Evolutionary conservation across 2,329 filamentous ascomycete species (phyloP), one percentile per base, ranked within the genome.

Genomic region (Fusarium redolens): DNA sequence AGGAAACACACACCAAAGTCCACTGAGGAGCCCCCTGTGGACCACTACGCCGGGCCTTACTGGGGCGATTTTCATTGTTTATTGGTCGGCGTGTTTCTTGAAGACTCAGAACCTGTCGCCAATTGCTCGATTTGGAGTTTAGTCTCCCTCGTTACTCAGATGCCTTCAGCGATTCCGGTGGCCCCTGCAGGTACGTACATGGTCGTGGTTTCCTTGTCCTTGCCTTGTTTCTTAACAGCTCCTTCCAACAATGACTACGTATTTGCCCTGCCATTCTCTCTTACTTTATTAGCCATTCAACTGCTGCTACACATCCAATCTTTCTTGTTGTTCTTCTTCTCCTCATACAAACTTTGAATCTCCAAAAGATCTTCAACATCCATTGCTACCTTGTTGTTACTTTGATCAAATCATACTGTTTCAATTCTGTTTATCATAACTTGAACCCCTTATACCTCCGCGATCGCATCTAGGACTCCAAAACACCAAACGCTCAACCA

Each of bases 81-180:
- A 73, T 71, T 73, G 69, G 70, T 47, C 55, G 61, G 56, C 25
- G n/a, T 62, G n/a, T 18, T 38, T 54, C 56, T 48, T 51, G 38
- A 64, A 65, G 65, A 69, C 62, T 75, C 65, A 65, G 56, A 76
- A 28, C 30, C 41, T 50, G 55, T 76, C 65, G 47, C 38, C 67
- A 67, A 64, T 68, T 63, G 30, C 61, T 66, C 63, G 68, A 71
- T 73, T 71, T 68, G 57, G 67, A 71, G 56, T 61, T 66, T 71
- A 72, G 62, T 70, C 69, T 72, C 73, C 71, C 73, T 73, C 63
- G 61, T 58, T 69, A 45, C 71, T 65, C 75, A 75, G 74, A 78
- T 78, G 77, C 77, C 77, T 78, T 78, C 77, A 75, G 77, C 74
- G 72, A 74, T 78, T 70, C 73, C 75, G 52, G 74, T 77, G 62